Base-by-base conservation (phyloP, 2,329 filamentous ascomycete species). In the Cucurbitaria berberidis region DNA sequence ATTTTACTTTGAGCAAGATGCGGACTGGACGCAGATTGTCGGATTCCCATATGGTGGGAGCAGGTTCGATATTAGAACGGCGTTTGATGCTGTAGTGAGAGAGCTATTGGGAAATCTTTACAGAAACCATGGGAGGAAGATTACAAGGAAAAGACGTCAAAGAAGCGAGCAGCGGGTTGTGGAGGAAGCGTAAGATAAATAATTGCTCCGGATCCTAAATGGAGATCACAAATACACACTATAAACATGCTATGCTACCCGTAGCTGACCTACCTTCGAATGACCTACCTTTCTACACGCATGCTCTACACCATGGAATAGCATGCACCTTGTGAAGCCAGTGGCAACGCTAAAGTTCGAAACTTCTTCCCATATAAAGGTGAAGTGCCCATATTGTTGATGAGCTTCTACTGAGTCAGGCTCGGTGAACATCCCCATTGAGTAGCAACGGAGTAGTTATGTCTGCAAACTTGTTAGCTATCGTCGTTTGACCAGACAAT, bases 21-120 rank as follows among this genome's bases (percentile, higher is more conserved):
- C 57, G 9, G 60, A 68, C 18, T 70, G 67, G 62, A 55, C 34
- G 5, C 62, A 60, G 16, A 69, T 73, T 24, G 69, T 74, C 5
- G 55, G 64, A 1, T 74, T 74, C 40, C 71, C 71, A 2, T 74
- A 74, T 44, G 56, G 66, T 45, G 71, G 70, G 10, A 55, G 60
- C 27, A 73, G 66, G 47, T 74, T 74, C 45, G 69, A 74, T 40
- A 57, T 65, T 13, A 62, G 63, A 29, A 62, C 64, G 1, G 51
- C 48, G 1, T 69, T 74, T 27, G 45, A 66, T 30, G 50, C 49
- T 22, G 42, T 70, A 6, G 56, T 59, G 3, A 62, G 65, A 30
- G 72, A 73, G 57, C 30, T 73, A 29, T 51, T 74, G 42, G 59
- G 53, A 24, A 67, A 65, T 30, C 44, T 74, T 10, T 74, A 74